Conservation (phyloP, 83 land plant genomes). For the Larix sibirica region DNA sequence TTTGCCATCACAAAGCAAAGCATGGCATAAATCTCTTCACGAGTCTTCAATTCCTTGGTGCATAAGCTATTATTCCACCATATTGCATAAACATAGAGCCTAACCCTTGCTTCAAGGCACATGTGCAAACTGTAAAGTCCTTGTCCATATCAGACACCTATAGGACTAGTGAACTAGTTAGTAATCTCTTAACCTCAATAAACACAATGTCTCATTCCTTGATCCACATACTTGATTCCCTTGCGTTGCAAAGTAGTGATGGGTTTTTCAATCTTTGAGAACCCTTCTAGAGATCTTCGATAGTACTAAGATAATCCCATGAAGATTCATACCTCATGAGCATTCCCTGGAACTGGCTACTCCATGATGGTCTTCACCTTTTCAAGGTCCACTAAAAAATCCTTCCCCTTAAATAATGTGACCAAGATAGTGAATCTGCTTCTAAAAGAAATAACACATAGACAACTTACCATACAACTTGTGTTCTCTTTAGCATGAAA, state of each 20-base stretch:
- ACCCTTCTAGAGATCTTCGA: not conserved
- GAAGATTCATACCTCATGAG: not conserved
- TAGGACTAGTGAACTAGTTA: conserved; percentile 3
- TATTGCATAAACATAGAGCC: conserved; percentile 15
- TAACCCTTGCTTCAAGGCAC: conserved; percentile 7
- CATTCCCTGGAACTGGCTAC: not conserved
- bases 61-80: conserved; percentile 18
- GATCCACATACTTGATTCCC: not conserved
- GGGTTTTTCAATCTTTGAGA: not conserved
- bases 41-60: not conserved
- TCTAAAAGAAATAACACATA: not conserved
- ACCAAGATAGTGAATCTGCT: not conserved
- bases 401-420: not conserved
- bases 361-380: not conserved
- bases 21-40: not conserved
- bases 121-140: not conserved
- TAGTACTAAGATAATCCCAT: not conserved
- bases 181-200: not conserved
- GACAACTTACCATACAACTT: too few species aligned
- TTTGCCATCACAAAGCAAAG: not conserved
- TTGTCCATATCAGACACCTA: not conserved
- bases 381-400: not conserved
- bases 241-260: not conserved
- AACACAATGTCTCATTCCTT: not conserved
- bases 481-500: too few species aligned